These are phyloP conservation scores for Scedosporium dehoogii DNA, from an alignment of 2,329 filamentous ascomycete species.

Conservation along the genomic window DNA sequence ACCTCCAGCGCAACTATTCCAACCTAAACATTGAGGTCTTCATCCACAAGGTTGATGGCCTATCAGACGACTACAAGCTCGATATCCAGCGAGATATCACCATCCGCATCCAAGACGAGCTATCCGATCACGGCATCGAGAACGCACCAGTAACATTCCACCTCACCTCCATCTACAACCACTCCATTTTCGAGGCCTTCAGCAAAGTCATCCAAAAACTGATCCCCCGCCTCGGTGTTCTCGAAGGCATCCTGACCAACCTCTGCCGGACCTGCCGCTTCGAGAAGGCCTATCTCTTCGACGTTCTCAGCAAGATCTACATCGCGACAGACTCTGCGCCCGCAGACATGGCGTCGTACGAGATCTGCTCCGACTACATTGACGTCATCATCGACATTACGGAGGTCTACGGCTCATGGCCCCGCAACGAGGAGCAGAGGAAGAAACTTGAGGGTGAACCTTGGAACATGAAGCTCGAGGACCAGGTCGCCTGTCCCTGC, in stretches of 20 bases:
- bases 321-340: constrained; percentile 92
- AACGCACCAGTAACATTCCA: constrained; percentile 93
- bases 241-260: constrained; percentile 90
- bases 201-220: constrained; percentile 98
- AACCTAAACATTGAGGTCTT: constrained; percentile 97
- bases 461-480: constrained; percentile 48
- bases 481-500: constrained; percentile 55
- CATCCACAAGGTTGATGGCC: constrained; percentile 97
- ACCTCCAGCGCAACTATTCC: constrained; percentile 79
- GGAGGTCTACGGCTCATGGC: constrained; percentile 81
- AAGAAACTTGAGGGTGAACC: constrained; percentile 48
- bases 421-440: constrained; percentile 43
- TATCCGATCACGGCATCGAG: constrained; percentile 86
- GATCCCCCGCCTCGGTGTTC: constrained; percentile 82
- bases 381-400: constrained; percentile 97
- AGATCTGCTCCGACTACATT: constrained; percentile 97
- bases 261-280: constrained; percentile 89
- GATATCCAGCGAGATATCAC: constrained; percentile 96
- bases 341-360: constrained; percentile 90
- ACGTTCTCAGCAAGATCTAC: constrained; percentile 96
- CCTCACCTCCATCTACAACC: constrained; percentile 95
- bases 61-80: constrained; percentile 91
- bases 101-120: constrained; percentile 90
- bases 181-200: constrained; percentile 96
- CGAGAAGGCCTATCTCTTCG: constrained; percentile 96